Evolutionary conservation across 2,329 filamentous ascomycete genomes (phyloP).

Genomic region (Diaporthe velutina): DNA sequence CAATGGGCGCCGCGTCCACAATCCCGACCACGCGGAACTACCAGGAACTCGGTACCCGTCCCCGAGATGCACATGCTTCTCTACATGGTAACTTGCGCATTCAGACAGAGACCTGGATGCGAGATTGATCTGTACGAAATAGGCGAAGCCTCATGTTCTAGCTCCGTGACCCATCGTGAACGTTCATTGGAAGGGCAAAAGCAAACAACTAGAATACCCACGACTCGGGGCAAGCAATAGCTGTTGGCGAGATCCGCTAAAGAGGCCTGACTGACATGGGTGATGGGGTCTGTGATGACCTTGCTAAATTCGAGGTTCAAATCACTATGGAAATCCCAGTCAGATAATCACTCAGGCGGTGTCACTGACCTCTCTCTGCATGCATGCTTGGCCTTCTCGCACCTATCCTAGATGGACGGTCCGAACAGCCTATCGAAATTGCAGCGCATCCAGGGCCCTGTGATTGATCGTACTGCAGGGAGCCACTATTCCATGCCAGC

Average conservation of each 20-base stretch:
- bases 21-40: neutral
- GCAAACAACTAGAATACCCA: neutral
- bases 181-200: conserved; percentile 20
- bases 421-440: neutral
- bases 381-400: neutral
- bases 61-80: neutral
- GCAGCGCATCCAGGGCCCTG: neutral
- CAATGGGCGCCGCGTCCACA: neutral
- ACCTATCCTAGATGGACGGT: neutral
- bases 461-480: neutral
- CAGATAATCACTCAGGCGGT: neutral
- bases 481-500: neutral
- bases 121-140: neutral
- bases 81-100: neutral
- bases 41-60: neutral
- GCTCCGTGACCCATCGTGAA: neutral
- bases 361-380: neutral
- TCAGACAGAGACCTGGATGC: neutral
- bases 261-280: neutral
- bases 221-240: conserved; percentile 20
- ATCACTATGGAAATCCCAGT: no score
- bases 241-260: conserved; percentile 7
- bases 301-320: neutral
- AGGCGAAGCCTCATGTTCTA: neutral
- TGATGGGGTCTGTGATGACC: neutral